These are phyloP conservation scores for Candida endomychidarum DNA, from an alignment of 805 yeast species.

Conservation along the genomic window DNA sequence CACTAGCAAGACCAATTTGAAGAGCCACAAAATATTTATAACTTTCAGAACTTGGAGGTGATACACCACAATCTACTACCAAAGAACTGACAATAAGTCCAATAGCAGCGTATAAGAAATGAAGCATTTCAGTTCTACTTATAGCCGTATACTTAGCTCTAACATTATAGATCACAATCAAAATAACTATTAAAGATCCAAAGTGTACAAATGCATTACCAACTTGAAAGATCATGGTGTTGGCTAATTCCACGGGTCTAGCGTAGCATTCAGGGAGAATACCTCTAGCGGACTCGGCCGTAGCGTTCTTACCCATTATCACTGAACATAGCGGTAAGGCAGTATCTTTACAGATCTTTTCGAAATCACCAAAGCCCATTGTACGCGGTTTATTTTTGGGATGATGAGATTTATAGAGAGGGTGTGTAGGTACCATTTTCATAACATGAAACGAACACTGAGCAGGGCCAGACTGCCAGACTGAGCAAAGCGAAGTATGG, in stretches of 20 bases:
- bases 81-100: conserved; percentile 62
- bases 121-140: conserved; percentile 83
- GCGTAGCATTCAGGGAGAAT: conserved; percentile 80
- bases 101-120: conserved; percentile 61
- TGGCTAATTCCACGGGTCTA: conserved; percentile 81
- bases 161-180: conserved; percentile 73
- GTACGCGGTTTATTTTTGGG: conserved; percentile 6
- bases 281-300: conserved; percentile 48
- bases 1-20: conserved; percentile 73
- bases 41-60: conserved; percentile 76
- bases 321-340: conserved; percentile 82
- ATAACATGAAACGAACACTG: too few relatives aligned
- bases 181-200: conserved; percentile 61
- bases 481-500: too few relatives aligned
- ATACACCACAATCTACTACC: conserved; percentile 88
- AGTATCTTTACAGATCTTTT: conserved; percentile 58
- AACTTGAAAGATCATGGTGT: conserved; percentile 84
- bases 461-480: too few relatives aligned
- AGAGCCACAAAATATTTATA: conserved; percentile 82
- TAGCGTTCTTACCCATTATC: conserved; percentile 50
- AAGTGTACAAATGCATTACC: conserved; percentile 88
- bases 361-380: conserved; percentile 68
- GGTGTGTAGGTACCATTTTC: neutral
- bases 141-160: conserved; percentile 90
- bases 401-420: neutral